These are phyloP conservation scores for Citrus maxima DNA, from an alignment of 345 rosid genomes.

Conservation along the genomic window DNA sequence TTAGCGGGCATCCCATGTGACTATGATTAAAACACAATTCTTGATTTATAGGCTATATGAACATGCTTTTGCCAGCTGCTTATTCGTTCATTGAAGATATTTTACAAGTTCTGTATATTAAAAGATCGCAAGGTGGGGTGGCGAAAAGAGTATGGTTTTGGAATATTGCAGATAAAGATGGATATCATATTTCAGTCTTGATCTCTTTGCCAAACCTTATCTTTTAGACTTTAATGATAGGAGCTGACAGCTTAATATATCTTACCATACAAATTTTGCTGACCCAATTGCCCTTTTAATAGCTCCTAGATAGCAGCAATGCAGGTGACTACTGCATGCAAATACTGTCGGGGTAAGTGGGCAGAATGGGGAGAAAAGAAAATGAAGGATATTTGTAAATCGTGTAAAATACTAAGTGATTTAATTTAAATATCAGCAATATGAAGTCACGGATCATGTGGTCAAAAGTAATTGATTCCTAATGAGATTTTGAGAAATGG, in stretches of 20 bases:
- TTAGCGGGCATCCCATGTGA: no score
- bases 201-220: slow-evolving; percentile 1
- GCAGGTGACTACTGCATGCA: background rate
- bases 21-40: background rate
- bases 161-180: no score
- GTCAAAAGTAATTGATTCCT: background rate
- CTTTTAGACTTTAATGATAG: background rate
- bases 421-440: background rate
- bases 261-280: background rate
- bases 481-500: no score
- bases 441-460: background rate
- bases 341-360: background rate
- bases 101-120: background rate
- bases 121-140: no score
- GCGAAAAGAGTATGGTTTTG: no score
- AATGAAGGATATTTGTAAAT: no score
- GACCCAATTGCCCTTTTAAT: background rate
- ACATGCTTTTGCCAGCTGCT: background rate
- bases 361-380: background rate
- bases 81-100: background rate
- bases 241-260: background rate
- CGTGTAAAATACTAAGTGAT: no score
- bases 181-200: background rate
- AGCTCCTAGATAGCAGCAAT: background rate
- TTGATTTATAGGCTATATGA: background rate